Base-by-base conservation (phyloP, 148 eudicot genomes). In the Euryodendron excelsum region DNA sequence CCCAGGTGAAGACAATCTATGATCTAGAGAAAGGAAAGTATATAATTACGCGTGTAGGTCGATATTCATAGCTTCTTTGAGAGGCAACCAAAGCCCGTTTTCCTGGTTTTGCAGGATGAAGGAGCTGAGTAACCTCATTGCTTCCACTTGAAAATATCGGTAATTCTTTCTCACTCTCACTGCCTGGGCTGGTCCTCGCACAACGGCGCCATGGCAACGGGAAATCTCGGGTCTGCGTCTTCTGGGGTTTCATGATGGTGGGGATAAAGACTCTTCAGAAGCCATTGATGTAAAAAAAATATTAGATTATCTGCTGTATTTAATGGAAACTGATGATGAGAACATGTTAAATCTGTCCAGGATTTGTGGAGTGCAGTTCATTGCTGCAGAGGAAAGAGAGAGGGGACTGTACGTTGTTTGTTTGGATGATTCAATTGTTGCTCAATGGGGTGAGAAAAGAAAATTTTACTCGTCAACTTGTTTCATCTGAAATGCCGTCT, bases 21-120 rank as follows among this genome's bases (percentile, higher is more conserved):
- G 98, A 94, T 80, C 87, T 92, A 60, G 98, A 92, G 82, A 94
- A 92, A 80, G 97, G 98, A 28, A 91, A 94, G 72, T 94, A 92
- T 73, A 92, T 94, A 77, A 87, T 89, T 64, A 91, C 94, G 27
- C 90, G 91, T n/a, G 72, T 93, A 67, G 73, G 82, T 80, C 84
- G 89, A 82, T 87, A 77, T 59, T 81, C 81, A 64, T 86, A 86
- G 77, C 25, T 47, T 70, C 47, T 69, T 37, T 66, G 30, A n/a
- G 33, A 30, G 63, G 25, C 15, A 4, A n/a, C 4, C 5, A 7
- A 13, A 13, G 31, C 70, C 59, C 28, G 27, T 17, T 30, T 37
- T 60, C 25, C 68, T 12, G 58, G 44, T 76, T 62, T 20, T 3
- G 27, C n/a, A 23, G 55, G 52, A 37, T 15, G 9, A 41, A n/a